These are phyloP conservation scores for Entomortierella parvispora DNA, from an alignment of 192 early-diverging fungal genomes.

Conservation along the genomic window DNA sequence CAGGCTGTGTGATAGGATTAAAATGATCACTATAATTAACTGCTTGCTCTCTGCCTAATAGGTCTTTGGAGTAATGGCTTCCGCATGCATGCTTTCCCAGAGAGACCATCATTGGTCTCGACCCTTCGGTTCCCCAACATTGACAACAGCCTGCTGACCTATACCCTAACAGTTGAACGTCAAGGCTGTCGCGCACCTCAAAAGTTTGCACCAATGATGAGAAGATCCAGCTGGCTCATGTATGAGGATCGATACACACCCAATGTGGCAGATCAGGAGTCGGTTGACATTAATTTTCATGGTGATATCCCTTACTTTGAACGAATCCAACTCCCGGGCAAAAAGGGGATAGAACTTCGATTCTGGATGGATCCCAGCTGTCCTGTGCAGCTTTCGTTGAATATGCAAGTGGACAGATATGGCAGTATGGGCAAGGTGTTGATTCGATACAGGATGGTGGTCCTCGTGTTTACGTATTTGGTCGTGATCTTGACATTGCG, in stretches of 20 bases:
- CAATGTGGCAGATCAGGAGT: conserved; percentile 35
- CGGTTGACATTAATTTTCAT: conserved; percentile 60
- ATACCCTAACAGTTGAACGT: conserved; percentile 57
- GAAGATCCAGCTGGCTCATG: conserved; percentile 66
- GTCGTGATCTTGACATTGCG: conserved; percentile 69
- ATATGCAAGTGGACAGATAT: conserved; percentile 74
- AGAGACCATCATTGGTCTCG: conserved; percentile 52
- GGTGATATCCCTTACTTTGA: conserved; percentile 60
- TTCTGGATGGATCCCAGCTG: conserved; percentile 70
- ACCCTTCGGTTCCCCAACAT: conserved; percentile 61
- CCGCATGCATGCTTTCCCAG: conserved; percentile 50
- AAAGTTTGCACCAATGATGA: conserved; percentile 60
- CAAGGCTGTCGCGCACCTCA: conserved; percentile 41
- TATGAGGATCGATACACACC: conserved; percentile 67
- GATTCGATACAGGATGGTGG: conserved; percentile 78
- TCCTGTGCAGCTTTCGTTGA: conserved; percentile 56
- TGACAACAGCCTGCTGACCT: conserved; percentile 64
- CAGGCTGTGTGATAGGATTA: too few relatives aligned
- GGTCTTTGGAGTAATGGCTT: conserved; percentile 51
- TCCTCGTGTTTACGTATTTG: conserved; percentile 72
- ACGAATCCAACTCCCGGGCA: conserved; percentile 32
- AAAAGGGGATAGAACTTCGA: conserved; percentile 57
- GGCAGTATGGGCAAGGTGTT: conserved; percentile 75
- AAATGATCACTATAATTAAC: too few relatives aligned
- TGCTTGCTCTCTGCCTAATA: conserved; percentile 6